These are phyloP conservation scores for Rosa rugosa DNA, from an alignment of 306 rosid species.

Conservation along the genomic window DNA sequence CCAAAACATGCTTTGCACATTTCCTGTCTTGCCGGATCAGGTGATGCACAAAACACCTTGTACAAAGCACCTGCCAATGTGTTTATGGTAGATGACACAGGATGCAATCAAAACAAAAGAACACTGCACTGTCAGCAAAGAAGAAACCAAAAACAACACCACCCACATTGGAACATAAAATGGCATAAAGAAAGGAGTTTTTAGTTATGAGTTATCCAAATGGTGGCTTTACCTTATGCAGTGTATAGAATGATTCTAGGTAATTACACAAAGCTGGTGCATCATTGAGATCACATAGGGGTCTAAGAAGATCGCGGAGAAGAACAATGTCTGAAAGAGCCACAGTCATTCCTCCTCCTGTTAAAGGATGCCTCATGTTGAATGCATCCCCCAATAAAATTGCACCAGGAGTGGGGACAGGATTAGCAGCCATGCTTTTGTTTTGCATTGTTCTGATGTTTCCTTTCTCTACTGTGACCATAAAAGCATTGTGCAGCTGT, in stretches of 20 bases:
- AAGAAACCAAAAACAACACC: no score
- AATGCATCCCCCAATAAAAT: conserved; percentile 53
- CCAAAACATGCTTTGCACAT: conserved; percentile 69
- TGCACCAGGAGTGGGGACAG: conserved; percentile 5
- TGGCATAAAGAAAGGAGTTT: background rate
- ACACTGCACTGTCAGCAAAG: background rate
- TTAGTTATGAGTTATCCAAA: background rate
- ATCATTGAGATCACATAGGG: conserved; percentile 40
- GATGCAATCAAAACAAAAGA: conserved; percentile 36
- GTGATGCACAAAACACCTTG: conserved; percentile 56
- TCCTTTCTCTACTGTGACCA: conserved; percentile 70
- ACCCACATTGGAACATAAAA: no score
- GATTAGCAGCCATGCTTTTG: conserved; percentile 68
- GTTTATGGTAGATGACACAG: conserved; percentile 66
- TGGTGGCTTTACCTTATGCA: conserved; percentile 56
- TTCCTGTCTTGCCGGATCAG: conserved; percentile 61
- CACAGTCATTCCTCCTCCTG: conserved; percentile 95
- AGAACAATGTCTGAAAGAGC: conserved; percentile 75
- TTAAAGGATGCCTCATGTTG: conserved; percentile 91
- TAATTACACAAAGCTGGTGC: conserved; percentile 51
- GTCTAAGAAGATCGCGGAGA: conserved; percentile 52
- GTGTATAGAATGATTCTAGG: conserved; percentile 79
- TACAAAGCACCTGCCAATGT: conserved; percentile 46
- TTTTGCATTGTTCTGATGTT: conserved; percentile 74
- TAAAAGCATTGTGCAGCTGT: conserved; percentile 47